These are phyloP conservation scores for Salvia sclarea DNA, from an alignment of 305 asterid genomes.

Conservation along the genomic window DNA sequence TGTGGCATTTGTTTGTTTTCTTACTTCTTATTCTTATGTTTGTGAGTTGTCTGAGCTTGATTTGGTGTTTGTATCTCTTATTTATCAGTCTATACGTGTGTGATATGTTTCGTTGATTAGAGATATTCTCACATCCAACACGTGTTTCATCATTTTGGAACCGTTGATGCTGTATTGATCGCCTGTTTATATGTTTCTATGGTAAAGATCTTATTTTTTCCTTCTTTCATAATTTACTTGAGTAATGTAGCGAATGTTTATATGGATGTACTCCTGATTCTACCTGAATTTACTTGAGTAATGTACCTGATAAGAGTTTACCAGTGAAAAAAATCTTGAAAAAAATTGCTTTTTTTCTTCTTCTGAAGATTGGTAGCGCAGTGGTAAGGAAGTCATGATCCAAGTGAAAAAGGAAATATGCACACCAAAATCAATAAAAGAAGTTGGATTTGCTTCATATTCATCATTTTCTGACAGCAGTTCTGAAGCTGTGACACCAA, in stretches of 20 bases:
- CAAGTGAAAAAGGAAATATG: conserved; percentile 42
- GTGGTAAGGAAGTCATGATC: conserved; percentile 41
- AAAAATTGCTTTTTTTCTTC: background rate
- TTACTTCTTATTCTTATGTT: background rate
- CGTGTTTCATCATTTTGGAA: background rate
- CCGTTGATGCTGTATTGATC: background rate
- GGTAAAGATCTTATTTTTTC: background rate
- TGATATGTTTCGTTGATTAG: background rate
- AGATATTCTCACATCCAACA: background rate
- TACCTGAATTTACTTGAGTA: too few relatives aligned
- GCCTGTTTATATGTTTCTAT: conserved; percentile 2
- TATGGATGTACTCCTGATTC: background rate
- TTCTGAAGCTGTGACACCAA: conserved; percentile 42
- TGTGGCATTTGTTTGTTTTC: conserved; percentile 13
- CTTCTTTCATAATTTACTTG: background rate
- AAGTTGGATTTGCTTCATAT: conserved; percentile 39
- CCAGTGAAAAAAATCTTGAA: background rate
- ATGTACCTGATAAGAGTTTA: background rate
- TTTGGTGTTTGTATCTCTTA: background rate
- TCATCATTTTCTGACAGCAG: conserved; percentile 54
- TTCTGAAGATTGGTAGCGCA: conserved; percentile 28
- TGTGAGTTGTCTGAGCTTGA: background rate
- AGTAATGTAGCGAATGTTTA: background rate
- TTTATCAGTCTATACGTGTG: too few relatives aligned
- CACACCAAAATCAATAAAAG: conserved; percentile 41